A percentile compares a stretch with the other conserved stretches of the same genome.
Conservation (phyloP, 2,329 filamentous ascomycete genomes). For the Fusarium burgessii region DNA sequence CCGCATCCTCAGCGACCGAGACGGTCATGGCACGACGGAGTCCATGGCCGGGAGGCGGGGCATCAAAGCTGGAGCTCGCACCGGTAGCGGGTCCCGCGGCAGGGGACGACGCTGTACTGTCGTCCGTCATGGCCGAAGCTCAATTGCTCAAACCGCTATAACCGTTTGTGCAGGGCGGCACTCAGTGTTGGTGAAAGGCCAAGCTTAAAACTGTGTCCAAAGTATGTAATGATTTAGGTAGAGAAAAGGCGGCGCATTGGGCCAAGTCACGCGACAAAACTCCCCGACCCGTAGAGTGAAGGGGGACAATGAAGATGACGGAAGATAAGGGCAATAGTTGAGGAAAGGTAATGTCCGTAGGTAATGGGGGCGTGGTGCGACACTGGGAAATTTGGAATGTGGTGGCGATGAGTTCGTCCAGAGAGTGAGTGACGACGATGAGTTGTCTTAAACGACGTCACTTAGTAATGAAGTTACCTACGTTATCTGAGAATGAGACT, state of each 20-base stretch:
- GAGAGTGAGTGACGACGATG: conserved; percentile 5
- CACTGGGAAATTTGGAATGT: conserved; percentile 33
- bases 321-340: not conserved
- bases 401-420: conserved; percentile 30
- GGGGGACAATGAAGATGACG: conserved; percentile 7
- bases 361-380: conserved; percentile 28
- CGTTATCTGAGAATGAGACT: conserved; percentile 7
- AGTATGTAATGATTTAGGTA: not conserved
- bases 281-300: conserved; percentile 5
- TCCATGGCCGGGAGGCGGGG: conserved; percentile 51
- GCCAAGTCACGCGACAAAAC: conserved; percentile 35
- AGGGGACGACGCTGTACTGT: conserved; percentile 30
- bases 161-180: conserved; percentile 1
- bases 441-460: conserved; percentile 35
- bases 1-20: conserved; percentile 46
- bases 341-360: conserved; percentile 3
- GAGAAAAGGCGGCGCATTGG: conserved; percentile 18
- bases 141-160: conserved; percentile 14
- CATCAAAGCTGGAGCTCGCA: conserved; percentile 37
- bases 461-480: conserved; percentile 7
- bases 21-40: conserved; percentile 58
- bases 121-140: conserved; percentile 32
- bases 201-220: conserved; percentile 3
- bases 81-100: conserved; percentile 47
- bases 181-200: not conserved